These are phyloP conservation scores for Fusarium buxicola DNA, from an alignment of 2,329 filamentous ascomycete genomes.

Conservation along the genomic window DNA sequence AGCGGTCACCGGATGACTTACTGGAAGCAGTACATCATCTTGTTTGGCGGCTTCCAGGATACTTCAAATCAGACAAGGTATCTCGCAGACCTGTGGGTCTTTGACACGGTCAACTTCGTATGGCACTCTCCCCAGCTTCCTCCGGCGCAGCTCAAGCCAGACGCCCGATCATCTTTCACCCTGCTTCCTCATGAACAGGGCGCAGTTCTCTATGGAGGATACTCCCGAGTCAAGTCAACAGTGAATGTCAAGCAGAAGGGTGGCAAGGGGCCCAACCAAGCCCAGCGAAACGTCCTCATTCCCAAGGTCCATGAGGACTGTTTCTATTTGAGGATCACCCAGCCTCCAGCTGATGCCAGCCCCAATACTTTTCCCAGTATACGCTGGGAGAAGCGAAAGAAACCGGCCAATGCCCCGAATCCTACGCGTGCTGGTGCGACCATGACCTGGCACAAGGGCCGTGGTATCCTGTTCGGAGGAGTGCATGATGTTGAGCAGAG, in stretches of 20 bases:
- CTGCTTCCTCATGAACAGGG: constrained; percentile 91
- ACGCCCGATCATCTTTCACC: constrained; percentile 91
- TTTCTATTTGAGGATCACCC: constrained; percentile 87
- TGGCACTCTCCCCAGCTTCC: constrained; percentile 85
- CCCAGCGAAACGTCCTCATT: constrained; percentile 79
- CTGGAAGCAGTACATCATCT: constrained; percentile 95
- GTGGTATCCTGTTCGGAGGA: constrained; percentile 92
- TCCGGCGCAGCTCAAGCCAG: constrained; percentile 85
- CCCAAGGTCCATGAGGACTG: constrained; percentile 95
- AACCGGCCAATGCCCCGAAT: constrained; percentile 87
- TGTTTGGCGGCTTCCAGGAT: constrained; percentile 98
- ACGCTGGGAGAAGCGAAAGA: constrained; percentile 93
- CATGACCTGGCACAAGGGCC: constrained; percentile 93
- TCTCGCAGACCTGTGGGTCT: constrained; percentile 92
- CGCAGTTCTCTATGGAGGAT: constrained; percentile 91
- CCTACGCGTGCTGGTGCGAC: constrained; percentile 88
- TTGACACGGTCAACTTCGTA: constrained; percentile 86
- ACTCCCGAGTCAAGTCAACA: constrained; percentile 87
- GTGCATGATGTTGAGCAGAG: constrained; percentile 93
- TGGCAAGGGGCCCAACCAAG: constrained; percentile 68
- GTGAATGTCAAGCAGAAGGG: constrained; percentile 65
- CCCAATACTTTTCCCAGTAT: constrained; percentile 76
- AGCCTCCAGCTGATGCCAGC: constrained; percentile 74
- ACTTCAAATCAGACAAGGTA: constrained; percentile 96
- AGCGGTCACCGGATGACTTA: constrained; percentile 97